phyloP scores from a whole-genome alignment of 352 stramenopile species.

The Thraustotheca clavata region DNA sequence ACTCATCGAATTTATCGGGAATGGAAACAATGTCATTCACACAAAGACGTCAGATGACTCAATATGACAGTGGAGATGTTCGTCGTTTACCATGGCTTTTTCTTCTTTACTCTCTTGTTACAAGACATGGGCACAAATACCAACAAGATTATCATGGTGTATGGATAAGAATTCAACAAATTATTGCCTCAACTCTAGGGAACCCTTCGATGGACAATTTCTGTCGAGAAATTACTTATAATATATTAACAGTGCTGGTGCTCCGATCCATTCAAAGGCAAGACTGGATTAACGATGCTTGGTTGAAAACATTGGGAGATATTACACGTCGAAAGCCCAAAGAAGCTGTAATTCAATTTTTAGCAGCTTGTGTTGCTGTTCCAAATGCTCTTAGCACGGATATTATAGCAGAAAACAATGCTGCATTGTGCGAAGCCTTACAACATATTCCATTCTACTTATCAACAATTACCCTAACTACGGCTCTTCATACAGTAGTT shows the following conservation, averaged over 20 bases:
- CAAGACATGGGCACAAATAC: conserved; percentile 13
- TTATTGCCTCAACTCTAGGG: neutral
- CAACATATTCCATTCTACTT: neutral
- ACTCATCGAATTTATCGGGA: neutral
- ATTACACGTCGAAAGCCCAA: neutral
- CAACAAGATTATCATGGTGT: neutral
- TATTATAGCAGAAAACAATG: neutral
- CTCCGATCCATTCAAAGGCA: neutral
- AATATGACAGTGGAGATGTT: neutral
- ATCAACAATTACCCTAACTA: neutral
- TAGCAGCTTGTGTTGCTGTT: neutral
- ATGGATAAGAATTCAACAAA: neutral
- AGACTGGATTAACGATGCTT: neutral
- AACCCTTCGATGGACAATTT: neutral
- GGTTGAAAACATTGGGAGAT: neutral
- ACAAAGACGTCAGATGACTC: neutral
- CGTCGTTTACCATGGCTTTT: conserved; percentile 5
- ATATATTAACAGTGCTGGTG: neutral
- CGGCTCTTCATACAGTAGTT: neutral
- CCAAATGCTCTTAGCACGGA: neutral
- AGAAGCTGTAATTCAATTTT: conserved; percentile 6
- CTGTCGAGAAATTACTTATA: conserved; percentile 1
- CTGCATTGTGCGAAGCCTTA: neutral
- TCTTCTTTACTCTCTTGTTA: neutral
- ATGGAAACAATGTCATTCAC: neutral